Percentiles rank a stretch among this genome's conserved stretches.
phyloP scores from a whole-genome alignment of 2,329 filamentous ascomycete species.

The Ophiostoma sp. region DNA sequence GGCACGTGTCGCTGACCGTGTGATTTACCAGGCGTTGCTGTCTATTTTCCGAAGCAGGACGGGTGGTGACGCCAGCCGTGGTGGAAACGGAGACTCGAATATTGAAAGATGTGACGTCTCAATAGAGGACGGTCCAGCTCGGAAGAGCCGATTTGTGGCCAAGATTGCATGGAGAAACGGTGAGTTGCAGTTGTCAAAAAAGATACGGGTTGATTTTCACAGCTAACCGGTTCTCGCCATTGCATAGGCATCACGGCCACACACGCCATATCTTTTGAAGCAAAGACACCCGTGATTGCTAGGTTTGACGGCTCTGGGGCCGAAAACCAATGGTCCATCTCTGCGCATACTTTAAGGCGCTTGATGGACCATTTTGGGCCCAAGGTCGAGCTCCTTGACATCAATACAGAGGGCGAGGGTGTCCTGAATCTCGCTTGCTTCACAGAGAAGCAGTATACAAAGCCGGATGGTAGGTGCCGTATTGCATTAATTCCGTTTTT shows the following conservation, averaged over 20 bases:
- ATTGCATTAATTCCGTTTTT: neutral
- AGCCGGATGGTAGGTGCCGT: conserved; percentile 56
- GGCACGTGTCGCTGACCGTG: neutral
- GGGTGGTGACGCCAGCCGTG: conserved; percentile 56
- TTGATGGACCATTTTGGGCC: conserved; percentile 79
- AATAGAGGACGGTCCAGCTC: conserved; percentile 68
- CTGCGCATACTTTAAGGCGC: conserved; percentile 68
- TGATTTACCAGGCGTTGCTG: conserved; percentile 57
- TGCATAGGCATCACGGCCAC: conserved; percentile 68
- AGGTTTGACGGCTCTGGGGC: conserved; percentile 69
- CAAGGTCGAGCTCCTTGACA: conserved; percentile 77
- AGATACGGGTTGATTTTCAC: neutral
- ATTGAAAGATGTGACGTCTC: conserved; percentile 74
- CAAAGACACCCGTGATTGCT: conserved; percentile 71
- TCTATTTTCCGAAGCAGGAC: conserved; percentile 71
- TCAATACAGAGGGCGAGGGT: conserved; percentile 71
- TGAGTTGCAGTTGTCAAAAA: conserved; percentile 33
- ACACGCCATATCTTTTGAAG: conserved; percentile 74
- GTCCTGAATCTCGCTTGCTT: conserved; percentile 78
- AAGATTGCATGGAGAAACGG: conserved; percentile 74
- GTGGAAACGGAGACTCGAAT: conserved; percentile 64
- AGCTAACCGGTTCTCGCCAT: neutral
- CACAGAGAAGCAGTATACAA: conserved; percentile 70
- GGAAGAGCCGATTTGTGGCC: conserved; percentile 72
- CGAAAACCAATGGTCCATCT: conserved; percentile 70